phyloP scores from a whole-genome alignment of 192 early-diverging fungal genomes.

The Coemansia asiatica region DNA sequence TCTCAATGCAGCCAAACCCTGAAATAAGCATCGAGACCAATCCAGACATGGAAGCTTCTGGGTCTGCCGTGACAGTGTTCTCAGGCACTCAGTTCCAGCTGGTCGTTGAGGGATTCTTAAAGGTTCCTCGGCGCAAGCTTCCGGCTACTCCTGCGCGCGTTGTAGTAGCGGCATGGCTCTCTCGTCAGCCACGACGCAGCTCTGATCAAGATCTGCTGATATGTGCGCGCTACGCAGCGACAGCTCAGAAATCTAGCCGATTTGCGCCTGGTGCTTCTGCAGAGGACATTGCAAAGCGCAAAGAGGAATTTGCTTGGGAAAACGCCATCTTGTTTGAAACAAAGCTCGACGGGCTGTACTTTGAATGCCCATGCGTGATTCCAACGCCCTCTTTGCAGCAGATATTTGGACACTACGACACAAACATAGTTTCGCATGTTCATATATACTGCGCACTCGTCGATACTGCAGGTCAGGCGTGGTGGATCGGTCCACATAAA shows the following conservation, averaged over 20 bases:
- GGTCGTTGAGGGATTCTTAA: conserved; percentile 45
- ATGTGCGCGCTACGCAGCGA: conserved; percentile 8
- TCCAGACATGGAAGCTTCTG: conserved; percentile 24
- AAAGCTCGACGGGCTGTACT: conserved; percentile 32
- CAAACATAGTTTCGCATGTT: conserved; percentile 24
- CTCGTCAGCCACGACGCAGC: conserved; percentile 19
- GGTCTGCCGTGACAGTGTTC: conserved; percentile 18
- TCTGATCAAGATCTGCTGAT: conserved; percentile 16
- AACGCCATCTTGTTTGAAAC: conserved; percentile 35
- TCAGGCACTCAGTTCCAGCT: conserved; percentile 48
- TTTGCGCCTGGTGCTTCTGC: neutral
- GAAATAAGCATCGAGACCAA: conserved; percentile 34
- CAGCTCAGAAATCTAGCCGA: conserved; percentile 7
- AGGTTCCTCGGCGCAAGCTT: conserved; percentile 13
- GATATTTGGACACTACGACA: conserved; percentile 25
- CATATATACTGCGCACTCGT: conserved; percentile 40
- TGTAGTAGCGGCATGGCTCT: conserved; percentile 39
- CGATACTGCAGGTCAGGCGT: conserved; percentile 15
- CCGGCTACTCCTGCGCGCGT: conserved; percentile 6
- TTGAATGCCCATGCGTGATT: conserved; percentile 42
- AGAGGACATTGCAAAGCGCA: neutral
- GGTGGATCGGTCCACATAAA: conserved; percentile 42
- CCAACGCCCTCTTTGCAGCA: conserved; percentile 31
- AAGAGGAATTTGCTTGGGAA: conserved; percentile 12
- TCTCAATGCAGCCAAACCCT: conserved; percentile 27